Evolutionary conservation across 1,284 basidiomycete genomes (phyloP), one percentile per base, ranked within the genome.

Genomic region (Gomphus sp.): DNA sequence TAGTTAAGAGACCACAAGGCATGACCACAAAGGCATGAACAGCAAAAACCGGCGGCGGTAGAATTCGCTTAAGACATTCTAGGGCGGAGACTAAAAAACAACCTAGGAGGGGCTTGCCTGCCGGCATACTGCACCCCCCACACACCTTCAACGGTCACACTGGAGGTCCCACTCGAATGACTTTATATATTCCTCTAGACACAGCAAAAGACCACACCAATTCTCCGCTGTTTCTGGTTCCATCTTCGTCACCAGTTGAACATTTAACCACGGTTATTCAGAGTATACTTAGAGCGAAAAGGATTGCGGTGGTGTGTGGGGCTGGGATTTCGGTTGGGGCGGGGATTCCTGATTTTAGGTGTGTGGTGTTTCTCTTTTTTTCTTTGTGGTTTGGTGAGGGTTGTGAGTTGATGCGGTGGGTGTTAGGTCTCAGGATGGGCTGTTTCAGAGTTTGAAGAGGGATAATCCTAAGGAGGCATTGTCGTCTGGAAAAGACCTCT

Each of bases 301-400:
- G 89, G 52, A 82, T 96, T 65, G 89, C 93, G 31, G 86, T 95
- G 63, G 81, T 96, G 49, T 92, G 87, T 68, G 93, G 92, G 62
- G 94, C 94, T 55, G 94, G 94, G 36, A 91, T 97, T 62, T 94
- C 91, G 54, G 93, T 94, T 2, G 81, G 86, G 44, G 91, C 91
- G 56, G 88, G 91, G 51, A 97, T 98, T 51, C 93, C 94, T 36
- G 94, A 97, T 73, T 98, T 98, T 71, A 78, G 94, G 64, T 93
- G 8, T 25, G 52, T 16, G 11, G 11, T n/a, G n/a, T n/a, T n/a
- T n/a, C n/a, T n/a, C n/a, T n/a, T 14, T 16, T 41, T 18, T 3
- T 90, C 11, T 4, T n/a, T 45, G 25, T 45, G n/a, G 4, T 45
- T 2, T 16, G 22, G 75, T 97, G 31, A 43, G 4, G 96, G 96